Evolutionary conservation across 768 basidiomycete species (phyloP), one percentile per base, ranked within the genome.

Genomic region (Rossbeevera mucosa): DNA sequence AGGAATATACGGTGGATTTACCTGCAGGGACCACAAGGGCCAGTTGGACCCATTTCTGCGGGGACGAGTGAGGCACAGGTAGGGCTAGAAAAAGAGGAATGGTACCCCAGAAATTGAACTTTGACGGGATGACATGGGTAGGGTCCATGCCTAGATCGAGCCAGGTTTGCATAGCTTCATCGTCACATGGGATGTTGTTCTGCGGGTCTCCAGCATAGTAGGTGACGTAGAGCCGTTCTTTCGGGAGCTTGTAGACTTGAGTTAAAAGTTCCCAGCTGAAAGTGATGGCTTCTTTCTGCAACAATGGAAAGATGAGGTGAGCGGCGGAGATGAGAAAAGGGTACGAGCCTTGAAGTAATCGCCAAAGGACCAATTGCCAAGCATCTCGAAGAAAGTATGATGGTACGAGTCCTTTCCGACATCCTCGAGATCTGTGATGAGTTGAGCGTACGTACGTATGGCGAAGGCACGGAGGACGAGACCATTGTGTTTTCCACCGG

Each of bases 281-380:
- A 18, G 70, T 72, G 52, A 96, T 87, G 2, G 96, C 95, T 58
- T 98, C 96, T 80, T 87, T 86, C 94, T 95, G 67, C 4, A 29
- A 33, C 9, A 14, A 48, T 45, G 47, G 53, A 57, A 53, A 41
- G 30, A 14, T 41, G 31, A 57, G 55, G 5, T 42, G 13, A 26
- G 49, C 7, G 36, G 29, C 30, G 42, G 42, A 13, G 22, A 55
- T 14, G 3, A 11, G 40, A 16, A 29, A 44, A n/a, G 7, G 33
- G 31, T 26, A 61, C 68, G 42, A 47, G 83, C 94, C 83, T 99
- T 99, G 84, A 99, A 99, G 76, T 99, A 99, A 71, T 99, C 94
- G 0, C 96, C 96, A 60, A 98, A 99, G 4, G 94, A 97, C 96
- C 96, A 99, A 70, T 99, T 99, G 33, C 96, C 96, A 57, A 99